Conservation (phyloP, 352 stramenopile genomes). For the Globisporangium acanthophoron region DNA sequence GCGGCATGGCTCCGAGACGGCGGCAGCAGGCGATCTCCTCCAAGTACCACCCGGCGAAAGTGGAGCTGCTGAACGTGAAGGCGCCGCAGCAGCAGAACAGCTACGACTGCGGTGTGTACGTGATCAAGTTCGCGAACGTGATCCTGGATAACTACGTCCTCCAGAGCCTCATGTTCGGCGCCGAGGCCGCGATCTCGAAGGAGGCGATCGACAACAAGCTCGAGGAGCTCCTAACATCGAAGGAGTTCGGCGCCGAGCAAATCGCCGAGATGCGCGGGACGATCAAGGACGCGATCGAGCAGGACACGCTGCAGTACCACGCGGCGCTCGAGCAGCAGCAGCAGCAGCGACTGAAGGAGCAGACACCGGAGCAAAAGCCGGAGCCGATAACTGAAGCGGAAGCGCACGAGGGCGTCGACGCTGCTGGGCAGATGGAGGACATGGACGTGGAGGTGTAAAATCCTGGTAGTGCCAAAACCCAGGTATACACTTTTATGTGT, state of each 20-base stretch:
- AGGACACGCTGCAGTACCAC: constrained; percentile 25
- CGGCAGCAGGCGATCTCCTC: background rate
- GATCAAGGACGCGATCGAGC: constrained; percentile 30
- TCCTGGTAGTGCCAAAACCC: background rate
- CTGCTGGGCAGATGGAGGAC: background rate
- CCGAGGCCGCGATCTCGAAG: constrained; percentile 27
- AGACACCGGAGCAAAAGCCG: background rate
- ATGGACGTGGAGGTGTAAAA: background rate
- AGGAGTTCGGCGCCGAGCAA: constrained; percentile 36
- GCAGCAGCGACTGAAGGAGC: constrained; percentile 5
- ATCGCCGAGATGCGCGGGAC: constrained; percentile 24
- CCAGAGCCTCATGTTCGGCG: constrained; percentile 14
- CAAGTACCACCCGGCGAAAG: constrained; percentile 28
- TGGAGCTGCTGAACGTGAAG: constrained; percentile 31
- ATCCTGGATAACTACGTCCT: constrained; percentile 41
- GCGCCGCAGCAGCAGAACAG: constrained; percentile 51
- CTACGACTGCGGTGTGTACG: constrained; percentile 65
- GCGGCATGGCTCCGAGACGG: background rate
- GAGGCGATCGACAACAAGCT: constrained; percentile 36
- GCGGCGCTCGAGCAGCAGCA: constrained; percentile 13
- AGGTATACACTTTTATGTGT: background rate
- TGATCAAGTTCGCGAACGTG: constrained; percentile 56
- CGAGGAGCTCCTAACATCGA: constrained; percentile 28
- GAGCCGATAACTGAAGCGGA: background rate
- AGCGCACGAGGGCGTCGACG: background rate